Evolutionary conservation across 306 rosid species (phyloP).

Genomic region (Glycine latifolia): DNA sequence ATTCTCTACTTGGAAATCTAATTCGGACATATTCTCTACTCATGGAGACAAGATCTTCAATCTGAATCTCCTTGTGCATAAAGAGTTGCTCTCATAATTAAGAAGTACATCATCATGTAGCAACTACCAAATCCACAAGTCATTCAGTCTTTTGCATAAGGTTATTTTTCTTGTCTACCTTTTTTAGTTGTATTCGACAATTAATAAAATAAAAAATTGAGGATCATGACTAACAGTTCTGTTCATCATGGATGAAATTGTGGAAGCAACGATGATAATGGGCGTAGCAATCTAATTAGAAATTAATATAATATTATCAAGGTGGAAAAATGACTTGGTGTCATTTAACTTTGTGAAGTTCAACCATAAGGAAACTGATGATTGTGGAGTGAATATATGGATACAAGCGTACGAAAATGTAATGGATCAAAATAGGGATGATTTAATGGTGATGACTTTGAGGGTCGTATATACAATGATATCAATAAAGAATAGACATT

Average conservation of each 20-base stretch:
- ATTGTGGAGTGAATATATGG: slow-evolving; percentile 42
- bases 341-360: slow-evolving; percentile 6
- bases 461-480: slow-evolving; percentile 27
- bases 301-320: slow-evolving; percentile 31
- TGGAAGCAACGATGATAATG: slow-evolving; percentile 34
- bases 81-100: not conserved
- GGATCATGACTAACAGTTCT: slow-evolving; percentile 27
- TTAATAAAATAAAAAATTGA: slow-evolving; percentile 1
- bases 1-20: not conserved
- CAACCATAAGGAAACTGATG: slow-evolving; percentile 17
- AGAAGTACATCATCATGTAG: not conserved
- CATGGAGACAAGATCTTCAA: not conserved
- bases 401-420: not conserved
- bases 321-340: slow-evolving; percentile 50
- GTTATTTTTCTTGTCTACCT: not conserved
- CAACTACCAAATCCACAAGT: not conserved
- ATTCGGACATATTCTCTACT: not conserved
- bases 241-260: slow-evolving; percentile 35
- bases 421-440: slow-evolving; percentile 16
- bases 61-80: not conserved
- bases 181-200: not conserved
- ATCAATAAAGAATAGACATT: not conserved
- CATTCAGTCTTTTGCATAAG: not conserved
- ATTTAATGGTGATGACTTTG: slow-evolving; percentile 6
- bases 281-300: slow-evolving; percentile 23